Base-by-base conservation (phyloP, 2,329 filamentous ascomycete genomes). In the Xylaria sp. region DNA sequence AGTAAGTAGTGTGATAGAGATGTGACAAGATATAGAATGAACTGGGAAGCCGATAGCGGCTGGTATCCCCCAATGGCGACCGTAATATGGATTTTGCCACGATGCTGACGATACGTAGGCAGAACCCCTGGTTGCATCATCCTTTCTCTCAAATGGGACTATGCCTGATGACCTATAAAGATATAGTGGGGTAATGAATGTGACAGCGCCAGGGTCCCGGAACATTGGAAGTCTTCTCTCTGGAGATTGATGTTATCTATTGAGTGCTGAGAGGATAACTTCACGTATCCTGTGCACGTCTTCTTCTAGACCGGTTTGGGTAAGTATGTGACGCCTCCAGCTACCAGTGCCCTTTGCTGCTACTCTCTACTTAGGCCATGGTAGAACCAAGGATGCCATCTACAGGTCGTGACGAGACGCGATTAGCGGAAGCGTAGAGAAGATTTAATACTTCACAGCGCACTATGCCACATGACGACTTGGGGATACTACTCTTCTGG, bases 141-240 rank as follows among this genome's bases (percentile, higher is more conserved):
- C 21, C 15, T 45, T 23, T 58, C 40, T 14, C 43, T 38, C 17
- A 49, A 50, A 43, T 47, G 37, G 25, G 51, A 45, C 31, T 43
- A 46, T 45, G n/a, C 35, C 33, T 53, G 42, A 54, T 21, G 49
- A 28, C 9, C 56, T 25, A 37, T 53, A 43, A 52, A 28, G 31
- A 40, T n/a, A 51, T 57, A 47, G 63, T 35, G 63, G 63, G 63
- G 63, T 57, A 49, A 19, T n/a, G 17, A 25, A 51, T 42, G 33
- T 43, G 55, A 59, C 38, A 53, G 38, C 53, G 37, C 38, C 40
- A 14, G 17, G 9, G 63, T 37, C n/a, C 38, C 40, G 45, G 45
- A n/a, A 19, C 7, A 49, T 35, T 35, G n/a, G 40, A 5, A 23
- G 37, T 51, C 47, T 35, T 17, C 2, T 25, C 54, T 43, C 35